A percentile compares a stretch with the other conserved stretches of the same genome.
These are phyloP conservation scores for Cicer cuneatum DNA, from an alignment of 306 rosid genomes.

Conservation along the genomic window DNA sequence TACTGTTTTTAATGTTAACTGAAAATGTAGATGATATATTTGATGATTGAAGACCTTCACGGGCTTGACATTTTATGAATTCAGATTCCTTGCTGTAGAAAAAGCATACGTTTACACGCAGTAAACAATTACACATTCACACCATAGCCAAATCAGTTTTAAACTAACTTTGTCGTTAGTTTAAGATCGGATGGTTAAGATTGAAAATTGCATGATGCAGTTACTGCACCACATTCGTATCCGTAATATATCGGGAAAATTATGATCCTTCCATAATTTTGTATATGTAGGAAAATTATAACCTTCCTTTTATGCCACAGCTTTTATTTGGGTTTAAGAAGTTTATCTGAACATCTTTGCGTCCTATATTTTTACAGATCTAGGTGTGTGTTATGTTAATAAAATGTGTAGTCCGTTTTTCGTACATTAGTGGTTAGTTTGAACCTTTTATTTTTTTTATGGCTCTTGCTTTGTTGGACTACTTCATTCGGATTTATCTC, in stretches of 20 bases:
- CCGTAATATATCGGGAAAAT: constrained; percentile 19
- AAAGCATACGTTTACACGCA: no score
- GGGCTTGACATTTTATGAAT: no score
- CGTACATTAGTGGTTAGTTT: background rate
- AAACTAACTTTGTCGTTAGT: no score
- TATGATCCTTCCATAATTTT: constrained; percentile 4
- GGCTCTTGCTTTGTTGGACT: constrained; percentile 4
- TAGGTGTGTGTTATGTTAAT: constrained; percentile 7
- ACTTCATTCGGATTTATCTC: background rate
- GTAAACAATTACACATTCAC: no score
- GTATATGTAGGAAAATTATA: background rate
- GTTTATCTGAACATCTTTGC: constrained; percentile 26
- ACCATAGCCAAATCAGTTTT: no score
- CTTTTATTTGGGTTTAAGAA: constrained; percentile 3
- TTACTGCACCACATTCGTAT: no score
- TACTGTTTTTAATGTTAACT: constrained; percentile 3
- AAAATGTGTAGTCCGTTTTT: background rate
- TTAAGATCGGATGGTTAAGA: no score
- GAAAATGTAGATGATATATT: constrained; percentile 26
- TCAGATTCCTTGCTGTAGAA: no score
- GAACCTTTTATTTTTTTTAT: background rate
- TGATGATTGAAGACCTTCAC: constrained; percentile 13
- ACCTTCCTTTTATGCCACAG: background rate
- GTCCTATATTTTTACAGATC: background rate
- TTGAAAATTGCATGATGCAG: no score